Evolutionary conservation across 306 rosid genomes (phyloP).

Genomic region (Trifolium pratense): DNA sequence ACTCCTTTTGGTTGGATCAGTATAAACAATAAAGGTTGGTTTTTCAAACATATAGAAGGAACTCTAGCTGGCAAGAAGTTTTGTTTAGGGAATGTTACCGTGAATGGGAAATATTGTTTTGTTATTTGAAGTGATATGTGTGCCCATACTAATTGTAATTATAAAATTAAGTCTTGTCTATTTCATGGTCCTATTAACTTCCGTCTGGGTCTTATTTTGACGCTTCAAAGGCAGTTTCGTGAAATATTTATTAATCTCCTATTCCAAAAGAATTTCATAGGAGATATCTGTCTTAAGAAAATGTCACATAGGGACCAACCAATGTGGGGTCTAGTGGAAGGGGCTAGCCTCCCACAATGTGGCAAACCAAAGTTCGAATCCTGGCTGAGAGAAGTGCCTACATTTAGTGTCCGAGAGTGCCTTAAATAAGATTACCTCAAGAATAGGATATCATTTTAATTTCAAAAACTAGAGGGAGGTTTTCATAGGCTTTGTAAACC

Average conservation of each 20-base stretch:
- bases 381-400: too few relatives aligned
- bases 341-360: too few relatives aligned
- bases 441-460: not conserved
- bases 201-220: not conserved
- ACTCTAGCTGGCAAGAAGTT: not conserved
- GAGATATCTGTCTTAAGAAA: not conserved
- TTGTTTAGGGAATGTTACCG: not conserved
- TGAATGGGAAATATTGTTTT: slow-evolving; percentile 9
- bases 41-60: not conserved
- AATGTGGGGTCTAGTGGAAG: too few relatives aligned
- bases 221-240: not conserved
- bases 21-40: not conserved
- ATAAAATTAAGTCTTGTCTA: not conserved
- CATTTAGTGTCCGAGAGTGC: too few relatives aligned
- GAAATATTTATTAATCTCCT: not conserved
- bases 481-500: not conserved
- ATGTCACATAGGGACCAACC: not conserved
- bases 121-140: not conserved
- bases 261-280: not conserved
- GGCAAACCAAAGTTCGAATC: too few relatives aligned
- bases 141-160: not conserved
- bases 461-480: not conserved
- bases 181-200: slow-evolving; percentile 1
- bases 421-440: too few relatives aligned
- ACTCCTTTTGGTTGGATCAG: not conserved